Evolutionary conservation across 768 basidiomycete species (phyloP), one percentile per base, ranked within the genome.

Genomic region (Lentinula guzmanii): DNA sequence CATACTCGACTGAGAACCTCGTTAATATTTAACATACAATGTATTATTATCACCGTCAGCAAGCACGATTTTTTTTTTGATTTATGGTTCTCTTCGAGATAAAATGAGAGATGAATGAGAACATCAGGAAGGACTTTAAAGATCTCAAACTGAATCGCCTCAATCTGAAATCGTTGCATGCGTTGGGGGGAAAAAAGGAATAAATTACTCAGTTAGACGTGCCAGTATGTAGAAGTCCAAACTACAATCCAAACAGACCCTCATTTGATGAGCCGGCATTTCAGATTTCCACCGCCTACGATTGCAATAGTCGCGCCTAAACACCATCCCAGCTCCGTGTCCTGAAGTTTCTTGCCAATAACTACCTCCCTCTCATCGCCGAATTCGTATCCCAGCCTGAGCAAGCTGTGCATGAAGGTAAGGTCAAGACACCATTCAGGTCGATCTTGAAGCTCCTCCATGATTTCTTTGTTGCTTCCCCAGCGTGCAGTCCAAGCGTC

Each of bases 381-480:
- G 70, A 98, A 88, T 76, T 95, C 97, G 74, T 98, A 99, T 34
- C 96, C 96, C 2, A 93, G 78, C 62, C 89, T 79, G 61, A 98
- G 72, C 63, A 99, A 72, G 52, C 85, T 87, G 69, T 97, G 86
- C 95, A 94, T 93, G 73, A 96, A 99, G 46, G 93, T 98, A 69
- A 98, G 72, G 71, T 99, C 96, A 43, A 98, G 81, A 72, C 97
- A 99, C 80, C 90, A 95, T 77, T 98, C 96, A 0, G 96, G 95
- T 9, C 95, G 80, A 52, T 78, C 91, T 52, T 83, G 78, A 5
- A 98, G 77, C 69, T 97, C 96, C 0, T 73, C 78, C 70, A 79
- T 75, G 15, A 79, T 43, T 11, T 64, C 67, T 5, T 67, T 31
- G 18, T 77, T 63, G 6, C 66, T 57, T 6, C 74, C 77, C 78